A percentile compares a stretch with the other conserved stretches of the same genome.
Evolutionary conservation across 2,329 filamentous ascomycete genomes (phyloP).

Genomic region (Colletotrichum trifolii): DNA sequence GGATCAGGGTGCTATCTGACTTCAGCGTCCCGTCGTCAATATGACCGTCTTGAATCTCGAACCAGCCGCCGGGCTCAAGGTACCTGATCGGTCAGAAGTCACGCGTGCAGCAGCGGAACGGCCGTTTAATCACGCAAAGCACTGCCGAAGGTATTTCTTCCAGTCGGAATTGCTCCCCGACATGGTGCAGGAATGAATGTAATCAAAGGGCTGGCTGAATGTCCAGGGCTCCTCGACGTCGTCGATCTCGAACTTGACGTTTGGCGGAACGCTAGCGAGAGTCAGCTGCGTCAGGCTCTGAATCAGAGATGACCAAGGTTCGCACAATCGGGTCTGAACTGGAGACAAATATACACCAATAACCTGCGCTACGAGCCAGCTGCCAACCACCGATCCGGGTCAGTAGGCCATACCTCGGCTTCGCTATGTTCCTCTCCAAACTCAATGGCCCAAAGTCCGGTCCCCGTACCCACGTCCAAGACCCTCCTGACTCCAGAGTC

Average conservation of each 20-base stretch:
- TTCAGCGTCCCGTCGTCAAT: constrained; percentile 54
- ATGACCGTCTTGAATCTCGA: constrained; percentile 56
- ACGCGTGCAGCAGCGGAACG: too few species aligned
- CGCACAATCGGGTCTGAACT: constrained; percentile 50
- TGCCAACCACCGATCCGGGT: too few species aligned
- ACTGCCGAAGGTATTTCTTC: constrained; percentile 26
- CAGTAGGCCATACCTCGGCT: constrained; percentile 39
- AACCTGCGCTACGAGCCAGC: constrained; percentile 37
- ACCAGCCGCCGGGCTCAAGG: constrained; percentile 55
- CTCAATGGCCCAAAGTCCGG: constrained; percentile 58
- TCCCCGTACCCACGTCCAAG: constrained; percentile 60
- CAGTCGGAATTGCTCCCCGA: not conserved
- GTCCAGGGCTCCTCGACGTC: constrained; percentile 48
- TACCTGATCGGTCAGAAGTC: constrained; percentile 30
- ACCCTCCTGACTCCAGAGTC: constrained; percentile 41
- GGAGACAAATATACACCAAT: constrained; percentile 54
- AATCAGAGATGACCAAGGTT: not conserved
- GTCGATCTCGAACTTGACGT: constrained; percentile 55
- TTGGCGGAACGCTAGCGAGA: constrained; percentile 49
- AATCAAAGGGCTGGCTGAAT: constrained; percentile 45
- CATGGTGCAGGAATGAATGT: constrained; percentile 26
- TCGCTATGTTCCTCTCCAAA: constrained; percentile 51
- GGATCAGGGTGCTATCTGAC: constrained; percentile 40
- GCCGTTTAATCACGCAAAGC: too few species aligned
- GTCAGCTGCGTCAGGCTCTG: not conserved